Conservation (phyloP, 83 land plant genomes). For the Diphasiastrum complanatum region DNA sequence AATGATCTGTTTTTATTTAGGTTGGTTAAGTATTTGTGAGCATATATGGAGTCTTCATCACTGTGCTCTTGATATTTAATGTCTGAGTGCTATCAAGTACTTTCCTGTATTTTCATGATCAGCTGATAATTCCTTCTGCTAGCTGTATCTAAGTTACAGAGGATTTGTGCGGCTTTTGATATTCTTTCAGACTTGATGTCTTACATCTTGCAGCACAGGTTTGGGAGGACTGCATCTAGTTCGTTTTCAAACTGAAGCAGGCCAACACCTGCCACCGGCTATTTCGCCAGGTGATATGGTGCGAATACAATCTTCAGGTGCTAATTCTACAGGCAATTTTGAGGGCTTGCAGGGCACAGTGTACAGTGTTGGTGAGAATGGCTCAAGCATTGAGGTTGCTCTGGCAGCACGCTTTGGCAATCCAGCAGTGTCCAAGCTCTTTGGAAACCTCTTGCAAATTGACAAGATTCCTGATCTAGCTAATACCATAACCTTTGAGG, state of each 20-base stretch:
- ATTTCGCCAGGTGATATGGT: slow-evolving; percentile 93
- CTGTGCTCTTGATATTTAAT: not conserved
- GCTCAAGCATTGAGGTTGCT: slow-evolving; percentile 63
- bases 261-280: slow-evolving; percentile 68
- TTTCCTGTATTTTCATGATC: too few species aligned
- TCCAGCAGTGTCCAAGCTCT: slow-evolving; percentile 66
- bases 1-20: not conserved
- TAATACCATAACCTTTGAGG: slow-evolving; percentile 77
- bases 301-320: slow-evolving; percentile 58
- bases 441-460: slow-evolving; percentile 63
- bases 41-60: not conserved
- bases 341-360: slow-evolving; percentile 78
- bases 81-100: too few species aligned
- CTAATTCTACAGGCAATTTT: slow-evolving; percentile 49
- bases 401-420: slow-evolving; percentile 73
- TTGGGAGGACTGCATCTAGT: slow-evolving; percentile 80
- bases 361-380: slow-evolving; percentile 65
- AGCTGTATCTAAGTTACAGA: not conserved
- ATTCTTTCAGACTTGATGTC: too few species aligned
- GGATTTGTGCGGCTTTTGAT: not conserved
- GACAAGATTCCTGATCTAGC: slow-evolving; percentile 78
- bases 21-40: not conserved
- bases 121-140: too few species aligned
- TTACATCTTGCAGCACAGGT: slow-evolving; percentile 45
- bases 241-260: slow-evolving; percentile 54